Percentiles rank a stretch among this genome's conserved stretches.
Evolutionary conservation across 352 stramenopile genomes (phyloP).

Genomic region (Halophytophthora polymorphica): DNA sequence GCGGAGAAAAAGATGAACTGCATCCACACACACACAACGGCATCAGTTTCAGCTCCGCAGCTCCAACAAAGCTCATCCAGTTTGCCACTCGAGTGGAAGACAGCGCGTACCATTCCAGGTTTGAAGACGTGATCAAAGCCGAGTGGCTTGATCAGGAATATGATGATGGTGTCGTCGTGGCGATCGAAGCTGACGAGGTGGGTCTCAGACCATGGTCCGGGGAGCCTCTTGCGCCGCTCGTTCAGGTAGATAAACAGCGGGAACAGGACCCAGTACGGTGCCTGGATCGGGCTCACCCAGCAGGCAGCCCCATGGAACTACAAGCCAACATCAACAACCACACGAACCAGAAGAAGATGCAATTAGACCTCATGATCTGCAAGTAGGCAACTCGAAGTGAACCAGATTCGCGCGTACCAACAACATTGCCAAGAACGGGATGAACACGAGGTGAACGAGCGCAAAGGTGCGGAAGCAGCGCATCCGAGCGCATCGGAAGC

Average conservation of each 20-base stretch:
- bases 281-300: conserved; percentile 34
- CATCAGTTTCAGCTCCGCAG: background rate
- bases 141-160: conserved; percentile 32
- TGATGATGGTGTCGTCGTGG: conserved; percentile 13
- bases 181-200: conserved; percentile 18
- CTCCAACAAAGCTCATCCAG: no score
- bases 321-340: background rate
- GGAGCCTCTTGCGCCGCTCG: conserved; percentile 26
- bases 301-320: conserved; percentile 36
- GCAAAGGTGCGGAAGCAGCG: conserved; percentile 29
- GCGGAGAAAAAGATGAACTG: conserved; percentile 71
- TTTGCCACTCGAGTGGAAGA: background rate
- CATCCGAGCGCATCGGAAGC: conserved; percentile 12
- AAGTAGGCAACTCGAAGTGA: background rate
- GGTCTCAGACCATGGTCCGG: conserved; percentile 10
- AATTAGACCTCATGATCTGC: background rate
- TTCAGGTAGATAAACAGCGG: conserved; percentile 25
- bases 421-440: conserved; percentile 29
- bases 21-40: background rate
- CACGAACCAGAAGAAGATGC: conserved; percentile 3
- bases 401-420: conserved; percentile 14
- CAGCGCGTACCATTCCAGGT: conserved; percentile 1
- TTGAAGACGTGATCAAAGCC: background rate
- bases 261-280: conserved; percentile 29
- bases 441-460: conserved; percentile 24